Conservation (phyloP, 805 yeast genomes). For the Pichia manshurica region DNA sequence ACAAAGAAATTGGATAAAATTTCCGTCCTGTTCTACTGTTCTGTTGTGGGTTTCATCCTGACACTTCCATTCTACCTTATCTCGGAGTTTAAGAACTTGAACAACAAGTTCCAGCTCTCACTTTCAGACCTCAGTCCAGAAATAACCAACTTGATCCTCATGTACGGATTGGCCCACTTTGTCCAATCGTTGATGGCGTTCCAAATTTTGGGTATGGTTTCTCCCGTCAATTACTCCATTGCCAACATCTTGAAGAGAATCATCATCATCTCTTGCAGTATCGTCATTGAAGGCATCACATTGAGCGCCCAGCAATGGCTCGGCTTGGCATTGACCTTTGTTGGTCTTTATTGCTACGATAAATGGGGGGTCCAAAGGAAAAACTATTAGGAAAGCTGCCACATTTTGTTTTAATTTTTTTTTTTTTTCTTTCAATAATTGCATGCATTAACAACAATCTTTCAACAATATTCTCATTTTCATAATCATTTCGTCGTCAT, state of each 20-base stretch:
- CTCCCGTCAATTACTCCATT: slow-evolving; percentile 75
- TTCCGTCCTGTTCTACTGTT: slow-evolving; percentile 66
- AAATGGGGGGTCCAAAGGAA: slow-evolving; percentile 49
- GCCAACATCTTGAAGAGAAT: slow-evolving; percentile 74
- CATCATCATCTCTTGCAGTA: slow-evolving; percentile 60
- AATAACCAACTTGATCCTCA: slow-evolving; percentile 36
- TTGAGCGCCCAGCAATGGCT: slow-evolving; percentile 36
- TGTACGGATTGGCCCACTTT: slow-evolving; percentile 70
- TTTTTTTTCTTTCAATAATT: no score
- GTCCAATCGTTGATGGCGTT: slow-evolving; percentile 69
- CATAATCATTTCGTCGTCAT: no score
- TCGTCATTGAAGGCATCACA: slow-evolving; percentile 54
- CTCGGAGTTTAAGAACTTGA: slow-evolving; percentile 38
- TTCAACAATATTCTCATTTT: no score
- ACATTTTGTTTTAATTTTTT: no score
- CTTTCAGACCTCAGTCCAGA: slow-evolving; percentile 24
- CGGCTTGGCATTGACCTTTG: slow-evolving; percentile 51
- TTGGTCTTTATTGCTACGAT: slow-evolving; percentile 67
- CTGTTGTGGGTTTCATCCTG: slow-evolving; percentile 58
- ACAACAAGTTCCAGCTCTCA: slow-evolving; percentile 18
- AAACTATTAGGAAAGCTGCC: neutral
- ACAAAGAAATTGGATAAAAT: slow-evolving; percentile 56
- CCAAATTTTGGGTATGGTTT: slow-evolving; percentile 62
- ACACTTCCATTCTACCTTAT: slow-evolving; percentile 64
- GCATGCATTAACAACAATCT: no score